Evolutionary conservation across 345 rosid species (phyloP).

Genomic region (Eucalyptus tenuipes): DNA sequence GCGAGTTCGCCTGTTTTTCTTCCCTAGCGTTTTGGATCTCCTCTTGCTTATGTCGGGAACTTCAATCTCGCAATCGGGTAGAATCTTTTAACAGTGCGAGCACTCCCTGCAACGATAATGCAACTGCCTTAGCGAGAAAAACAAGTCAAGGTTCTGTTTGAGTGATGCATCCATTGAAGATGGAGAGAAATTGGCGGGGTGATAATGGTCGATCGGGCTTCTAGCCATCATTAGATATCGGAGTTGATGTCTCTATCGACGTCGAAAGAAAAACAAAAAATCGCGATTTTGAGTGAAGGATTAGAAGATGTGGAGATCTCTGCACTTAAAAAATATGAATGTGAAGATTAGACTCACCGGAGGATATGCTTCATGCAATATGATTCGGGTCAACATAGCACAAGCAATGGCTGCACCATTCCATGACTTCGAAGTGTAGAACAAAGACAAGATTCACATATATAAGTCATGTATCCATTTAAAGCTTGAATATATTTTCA

Average conservation of each 20-base stretch:
- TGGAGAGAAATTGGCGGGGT: not conserved
- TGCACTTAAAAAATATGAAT: no score
- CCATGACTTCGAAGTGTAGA: not conserved
- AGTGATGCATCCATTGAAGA: not conserved
- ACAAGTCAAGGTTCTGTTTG: not conserved
- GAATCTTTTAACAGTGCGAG: not conserved
- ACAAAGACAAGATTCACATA: not conserved
- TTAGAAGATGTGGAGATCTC: not conserved
- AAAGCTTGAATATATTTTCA: not conserved
- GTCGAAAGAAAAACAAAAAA: not conserved
- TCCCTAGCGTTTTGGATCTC: not conserved
- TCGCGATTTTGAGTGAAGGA: no score
- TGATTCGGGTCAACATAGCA: not conserved
- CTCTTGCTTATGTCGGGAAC: not conserved
- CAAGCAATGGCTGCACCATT: not conserved
- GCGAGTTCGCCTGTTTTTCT: not conserved
- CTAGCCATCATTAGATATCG: no score
- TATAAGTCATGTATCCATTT: not conserved
- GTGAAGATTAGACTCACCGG: not conserved
- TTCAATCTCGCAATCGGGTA: not conserved
- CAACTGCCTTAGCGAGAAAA: not conserved
- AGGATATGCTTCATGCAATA: not conserved
- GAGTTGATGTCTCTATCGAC: not conserved
- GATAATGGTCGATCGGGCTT: not conserved
- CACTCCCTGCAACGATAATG: not conserved